These are phyloP conservation scores for Leptosphaerulina australis DNA, from an alignment of 2,329 filamentous ascomycete genomes.

Conservation along the genomic window DNA sequence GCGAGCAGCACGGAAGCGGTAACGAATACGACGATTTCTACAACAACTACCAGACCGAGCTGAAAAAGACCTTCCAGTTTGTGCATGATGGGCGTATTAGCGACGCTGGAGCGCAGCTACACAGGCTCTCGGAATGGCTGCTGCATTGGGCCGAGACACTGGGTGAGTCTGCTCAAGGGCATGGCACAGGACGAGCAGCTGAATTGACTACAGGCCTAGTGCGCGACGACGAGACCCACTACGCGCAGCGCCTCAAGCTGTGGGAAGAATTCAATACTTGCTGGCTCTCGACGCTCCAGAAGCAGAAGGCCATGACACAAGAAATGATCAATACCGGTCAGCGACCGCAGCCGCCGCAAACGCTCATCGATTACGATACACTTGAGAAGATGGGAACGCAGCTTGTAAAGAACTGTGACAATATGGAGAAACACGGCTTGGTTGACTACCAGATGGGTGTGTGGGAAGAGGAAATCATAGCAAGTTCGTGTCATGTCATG, in stretches of 20 bases:
- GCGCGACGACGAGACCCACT: conserved; percentile 77
- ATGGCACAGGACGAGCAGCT: conserved; percentile 45
- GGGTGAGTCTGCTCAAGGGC: conserved; percentile 58
- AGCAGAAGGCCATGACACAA: conserved; percentile 76
- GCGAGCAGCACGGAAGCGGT: conserved; percentile 50
- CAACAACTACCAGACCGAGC: conserved; percentile 62
- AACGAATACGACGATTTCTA: conserved; percentile 70
- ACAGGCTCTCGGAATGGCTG: conserved; percentile 70
- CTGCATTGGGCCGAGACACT: conserved; percentile 68
- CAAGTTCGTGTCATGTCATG: conserved; percentile 64
- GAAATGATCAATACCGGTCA: conserved; percentile 64
- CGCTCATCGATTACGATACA: conserved; percentile 69
- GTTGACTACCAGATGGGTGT: conserved; percentile 98
- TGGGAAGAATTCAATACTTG: conserved; percentile 96
- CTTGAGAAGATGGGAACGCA: conserved; percentile 83
- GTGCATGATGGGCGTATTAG: conserved; percentile 67
- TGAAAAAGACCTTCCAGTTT: conserved; percentile 72
- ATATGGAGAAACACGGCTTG: conserved; percentile 86
- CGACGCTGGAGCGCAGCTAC: conserved; percentile 64
- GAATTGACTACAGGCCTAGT: conserved; percentile 71
- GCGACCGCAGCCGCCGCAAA: conserved; percentile 64
- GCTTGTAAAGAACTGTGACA: conserved; percentile 81
- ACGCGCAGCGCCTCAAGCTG: conserved; percentile 77
- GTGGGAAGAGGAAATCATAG: conserved; percentile 90
- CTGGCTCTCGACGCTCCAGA: conserved; percentile 83